phyloP scores from a whole-genome alignment of 148 eudicot species.

The Dysphania ambrosioides region DNA sequence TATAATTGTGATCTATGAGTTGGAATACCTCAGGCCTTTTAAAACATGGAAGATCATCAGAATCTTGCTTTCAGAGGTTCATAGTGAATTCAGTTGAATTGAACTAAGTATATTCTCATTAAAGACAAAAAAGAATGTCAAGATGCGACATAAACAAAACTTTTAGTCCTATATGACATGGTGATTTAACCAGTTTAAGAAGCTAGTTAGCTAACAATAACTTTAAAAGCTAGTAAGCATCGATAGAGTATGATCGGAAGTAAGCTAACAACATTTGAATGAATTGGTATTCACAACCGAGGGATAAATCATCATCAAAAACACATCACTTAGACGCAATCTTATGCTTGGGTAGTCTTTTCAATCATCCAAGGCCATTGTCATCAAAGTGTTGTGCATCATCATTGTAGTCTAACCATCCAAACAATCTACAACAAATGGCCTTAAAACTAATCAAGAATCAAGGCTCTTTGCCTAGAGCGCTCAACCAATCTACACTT shows the following conservation, averaged over 20 bases:
- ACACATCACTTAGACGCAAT: not conserved
- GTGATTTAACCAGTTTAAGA: not conserved
- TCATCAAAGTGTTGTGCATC: not conserved
- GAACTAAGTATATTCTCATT: no score
- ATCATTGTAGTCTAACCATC: not conserved
- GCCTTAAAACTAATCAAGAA: no score
- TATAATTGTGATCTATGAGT: not conserved
- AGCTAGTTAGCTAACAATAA: no score
- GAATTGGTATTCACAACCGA: not conserved
- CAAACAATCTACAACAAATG: no score
- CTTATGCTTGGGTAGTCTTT: not conserved
- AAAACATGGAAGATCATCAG: no score
- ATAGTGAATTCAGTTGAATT: no score
- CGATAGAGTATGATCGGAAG: no score
- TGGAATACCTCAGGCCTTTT: not conserved
- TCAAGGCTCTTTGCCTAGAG: not conserved
- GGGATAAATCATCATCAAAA: not conserved
- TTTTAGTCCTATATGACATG: not conserved
- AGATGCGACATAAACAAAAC: not conserved
- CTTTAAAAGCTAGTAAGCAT: no score
- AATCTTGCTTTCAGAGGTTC: not conserved
- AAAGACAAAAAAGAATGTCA: not conserved
- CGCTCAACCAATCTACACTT: not conserved
- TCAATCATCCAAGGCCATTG: not conserved
- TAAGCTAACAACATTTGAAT: no score